phyloP scores from a whole-genome alignment of 139 green algal genomes.

The Chlamydomonas schloesseri region DNA sequence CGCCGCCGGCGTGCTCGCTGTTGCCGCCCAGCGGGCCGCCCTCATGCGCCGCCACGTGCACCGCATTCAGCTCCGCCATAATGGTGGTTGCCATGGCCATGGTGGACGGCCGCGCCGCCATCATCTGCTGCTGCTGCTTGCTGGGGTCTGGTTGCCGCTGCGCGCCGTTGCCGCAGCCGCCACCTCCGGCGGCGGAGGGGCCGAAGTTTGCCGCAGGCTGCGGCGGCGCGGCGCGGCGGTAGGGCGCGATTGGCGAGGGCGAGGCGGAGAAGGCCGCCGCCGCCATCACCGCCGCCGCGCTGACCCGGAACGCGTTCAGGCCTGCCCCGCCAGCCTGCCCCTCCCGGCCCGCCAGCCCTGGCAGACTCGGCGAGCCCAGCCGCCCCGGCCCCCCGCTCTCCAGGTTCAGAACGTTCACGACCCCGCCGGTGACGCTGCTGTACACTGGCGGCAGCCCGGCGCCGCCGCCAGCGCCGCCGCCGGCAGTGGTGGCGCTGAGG shows the following conservation, averaged over 20 bases:
- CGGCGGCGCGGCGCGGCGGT: slow-evolving; percentile 8
- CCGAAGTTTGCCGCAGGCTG: slow-evolving; percentile 21
- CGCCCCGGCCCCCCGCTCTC: not conserved
- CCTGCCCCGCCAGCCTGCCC: not conserved
- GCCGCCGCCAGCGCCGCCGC: not conserved
- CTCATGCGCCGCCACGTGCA: too few relatives aligned
- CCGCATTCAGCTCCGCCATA: too few relatives aligned
- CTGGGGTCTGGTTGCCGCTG: not conserved
- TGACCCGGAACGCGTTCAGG: not conserved
- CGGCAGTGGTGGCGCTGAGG: not conserved
- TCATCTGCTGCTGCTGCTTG: too few relatives aligned
- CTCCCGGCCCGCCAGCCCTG: too few relatives aligned
- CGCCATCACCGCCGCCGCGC: not conserved
- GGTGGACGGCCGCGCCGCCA: not conserved
- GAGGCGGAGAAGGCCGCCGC: not conserved
- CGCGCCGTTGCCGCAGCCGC: not conserved
- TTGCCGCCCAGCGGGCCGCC: too few relatives aligned
- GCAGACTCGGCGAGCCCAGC: not conserved
- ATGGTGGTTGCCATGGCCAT: not conserved
- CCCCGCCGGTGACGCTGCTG: too few relatives aligned
- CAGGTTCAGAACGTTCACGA: not conserved
- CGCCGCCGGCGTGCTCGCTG: too few relatives aligned
- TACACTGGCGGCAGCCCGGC: not conserved
- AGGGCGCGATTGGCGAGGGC: slow-evolving; percentile 12
- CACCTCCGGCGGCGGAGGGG: not conserved